Evolutionary conservation across 345 rosid genomes (phyloP), one percentile per base, ranked within the genome.

Genomic region (Anacardium occidentale): DNA sequence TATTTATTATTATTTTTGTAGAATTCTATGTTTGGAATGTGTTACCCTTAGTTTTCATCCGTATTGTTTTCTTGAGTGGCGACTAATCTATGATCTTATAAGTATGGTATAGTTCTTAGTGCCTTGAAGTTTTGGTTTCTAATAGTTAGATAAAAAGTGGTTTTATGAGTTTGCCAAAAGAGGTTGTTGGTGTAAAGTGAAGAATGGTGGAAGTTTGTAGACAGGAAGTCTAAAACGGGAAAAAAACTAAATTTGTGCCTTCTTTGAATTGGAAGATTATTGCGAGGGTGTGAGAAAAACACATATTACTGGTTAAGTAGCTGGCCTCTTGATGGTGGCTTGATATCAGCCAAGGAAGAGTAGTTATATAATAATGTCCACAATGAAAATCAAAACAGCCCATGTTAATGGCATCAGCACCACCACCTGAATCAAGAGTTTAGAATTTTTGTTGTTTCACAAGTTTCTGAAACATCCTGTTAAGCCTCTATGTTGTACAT

Each of bases 261-360:
- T 37, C 42, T 37, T 37, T 37, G 42, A 37, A 6, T 6, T 11
- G 51, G 29, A 37, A 62, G 21, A 51, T 29, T 66, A 26, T 66
- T 50, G 25, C 7, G 9, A 40, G 17, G 51, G 42, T 3, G 32
- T 18, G 52, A 26, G 17, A 17, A 45, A 25, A 66, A 54, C 24
- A 12, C 54, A 53, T 13, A 22, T 18, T 52, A 67, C n/a, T 53
- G 50, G 29, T 53, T 48, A 65, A 37, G 48, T 53, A 32, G 32
- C 11, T 52, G 12, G 29, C 48, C 34, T 67, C 48, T 53, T 67
- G 71, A 34, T 32, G 26, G 14, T 51, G n/a, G 48, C 50, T 67
- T 8, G n/a, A 12, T 53, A 9, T 13, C 45, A 20, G 26, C 32
- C 14, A 20, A 60, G 32, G 12, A 48, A 26, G 2, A 11, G 20